Conservation (phyloP, 139 green algal species). For the Dunaliella sp. region DNA sequence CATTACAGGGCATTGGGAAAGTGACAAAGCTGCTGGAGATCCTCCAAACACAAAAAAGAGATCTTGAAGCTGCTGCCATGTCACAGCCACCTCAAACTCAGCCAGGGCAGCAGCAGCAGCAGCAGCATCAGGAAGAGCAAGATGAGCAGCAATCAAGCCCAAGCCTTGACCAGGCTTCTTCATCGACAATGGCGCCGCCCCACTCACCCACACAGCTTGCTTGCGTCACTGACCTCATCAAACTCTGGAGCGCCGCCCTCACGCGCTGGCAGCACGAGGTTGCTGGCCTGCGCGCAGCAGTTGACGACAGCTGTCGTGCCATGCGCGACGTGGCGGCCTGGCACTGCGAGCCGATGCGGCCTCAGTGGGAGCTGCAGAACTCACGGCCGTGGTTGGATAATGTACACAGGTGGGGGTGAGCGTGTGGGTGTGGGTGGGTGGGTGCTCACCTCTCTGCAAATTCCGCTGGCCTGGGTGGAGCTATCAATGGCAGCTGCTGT, state of each 20-base stretch:
- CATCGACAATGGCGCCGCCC: no score
- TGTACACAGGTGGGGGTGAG: not conserved
- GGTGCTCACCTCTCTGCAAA: no score
- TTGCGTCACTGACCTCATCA: not conserved
- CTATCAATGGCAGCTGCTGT: no score
- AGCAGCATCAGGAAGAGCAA: not conserved
- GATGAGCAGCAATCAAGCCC: not conserved
- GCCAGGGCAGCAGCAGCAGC: not conserved
- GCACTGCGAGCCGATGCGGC: slow-evolving; percentile 20
- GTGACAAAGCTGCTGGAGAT: not conserved
- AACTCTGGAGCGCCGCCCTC: not conserved
- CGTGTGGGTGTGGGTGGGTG: no score
- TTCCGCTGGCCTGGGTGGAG: no score
- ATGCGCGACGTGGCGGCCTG: slow-evolving; percentile 16
- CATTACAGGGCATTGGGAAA: not conserved
- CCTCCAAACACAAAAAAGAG: no score
- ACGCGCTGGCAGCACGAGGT: not conserved
- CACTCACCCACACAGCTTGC: not conserved
- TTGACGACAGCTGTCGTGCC: no score
- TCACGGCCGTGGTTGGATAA: not conserved
- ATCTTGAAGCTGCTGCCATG: no score
- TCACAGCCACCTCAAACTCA: not conserved
- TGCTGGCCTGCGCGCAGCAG: not conserved
- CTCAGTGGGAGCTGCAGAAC: slow-evolving; percentile 16
- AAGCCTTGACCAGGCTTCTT: not conserved